phyloP scores from a whole-genome alignment of 1,284 basidiomycete genomes.

The Taiwanofungus camphoratus region DNA sequence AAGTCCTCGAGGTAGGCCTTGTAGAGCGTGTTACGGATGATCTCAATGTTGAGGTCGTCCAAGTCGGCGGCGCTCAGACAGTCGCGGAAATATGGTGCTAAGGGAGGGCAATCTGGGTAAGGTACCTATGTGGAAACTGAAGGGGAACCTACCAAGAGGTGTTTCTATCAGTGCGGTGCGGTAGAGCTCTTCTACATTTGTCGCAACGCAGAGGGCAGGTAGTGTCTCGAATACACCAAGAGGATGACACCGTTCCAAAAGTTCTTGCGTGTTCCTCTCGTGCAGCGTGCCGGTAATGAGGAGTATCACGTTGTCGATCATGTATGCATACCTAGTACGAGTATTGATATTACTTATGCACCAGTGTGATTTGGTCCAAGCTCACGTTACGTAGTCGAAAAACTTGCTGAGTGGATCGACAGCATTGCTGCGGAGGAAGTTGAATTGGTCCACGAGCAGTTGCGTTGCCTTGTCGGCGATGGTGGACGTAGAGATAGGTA shows the following conservation, averaged over 20 bases:
- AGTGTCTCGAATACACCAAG: conserved; percentile 97
- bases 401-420: conserved; percentile 90
- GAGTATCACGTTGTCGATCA: conserved; percentile 99
- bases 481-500: conserved; percentile 92
- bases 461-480: conserved; percentile 96
- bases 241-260: conserved; percentile 95
- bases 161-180: conserved; percentile 97
- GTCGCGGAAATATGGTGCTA: conserved; percentile 96
- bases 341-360: conserved; percentile 9
- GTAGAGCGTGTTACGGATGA: conserved; percentile 99
- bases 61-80: conserved; percentile 94
- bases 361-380: too few relatives aligned
- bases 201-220: conserved; percentile 98
- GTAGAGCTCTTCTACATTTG: conserved; percentile 98
- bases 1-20: conserved; percentile 99
- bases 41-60: conserved; percentile 99
- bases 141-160: conserved; percentile 69
- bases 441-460: conserved; percentile 95
- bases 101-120: conserved; percentile 7
- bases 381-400: conserved; percentile 94
- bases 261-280: conserved; percentile 95
- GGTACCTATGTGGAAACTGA: conserved; percentile 2
- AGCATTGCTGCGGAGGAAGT: conserved; percentile 88
- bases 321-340: conserved; percentile 81
- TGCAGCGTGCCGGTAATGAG: conserved; percentile 97